phyloP scores from a whole-genome alignment of 2,329 filamentous ascomycete species.

The Annulohypoxylon truncatum region DNA sequence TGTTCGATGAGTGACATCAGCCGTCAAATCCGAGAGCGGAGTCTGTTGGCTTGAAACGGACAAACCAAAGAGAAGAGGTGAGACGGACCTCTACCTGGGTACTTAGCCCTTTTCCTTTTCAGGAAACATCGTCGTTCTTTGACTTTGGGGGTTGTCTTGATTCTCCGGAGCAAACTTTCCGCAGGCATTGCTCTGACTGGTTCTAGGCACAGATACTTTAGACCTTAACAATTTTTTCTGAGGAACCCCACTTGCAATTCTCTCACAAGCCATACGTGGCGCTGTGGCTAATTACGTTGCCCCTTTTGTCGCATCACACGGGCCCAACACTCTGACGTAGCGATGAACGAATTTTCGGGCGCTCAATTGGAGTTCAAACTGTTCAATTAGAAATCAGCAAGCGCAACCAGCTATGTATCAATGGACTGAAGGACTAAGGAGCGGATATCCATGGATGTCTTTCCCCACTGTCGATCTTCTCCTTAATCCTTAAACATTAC shows the following conservation, averaged over 20 bases:
- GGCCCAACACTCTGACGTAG: constrained; percentile 9
- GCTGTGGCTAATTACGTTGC: constrained; percentile 14
- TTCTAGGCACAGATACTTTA: constrained; percentile 30
- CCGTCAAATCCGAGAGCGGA: constrained; percentile 26
- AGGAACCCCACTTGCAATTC: background rate
- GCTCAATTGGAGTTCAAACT: background rate
- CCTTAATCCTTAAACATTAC: constrained; percentile 7
- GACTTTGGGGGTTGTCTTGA: constrained; percentile 10
- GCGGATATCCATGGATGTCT: background rate
- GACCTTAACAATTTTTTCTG: constrained; percentile 42
- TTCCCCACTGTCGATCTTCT: constrained; percentile 34
- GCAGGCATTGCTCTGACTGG: background rate
- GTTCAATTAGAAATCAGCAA: background rate
- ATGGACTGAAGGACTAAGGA: background rate
- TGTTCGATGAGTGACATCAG: constrained; percentile 37
- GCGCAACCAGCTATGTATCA: background rate
- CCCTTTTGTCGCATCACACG: background rate
- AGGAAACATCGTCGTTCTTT: constrained; percentile 14
- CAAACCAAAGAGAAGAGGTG: constrained; percentile 23
- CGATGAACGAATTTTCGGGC: constrained; percentile 17
- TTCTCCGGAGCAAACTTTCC: constrained; percentile 38
- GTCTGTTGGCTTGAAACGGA: constrained; percentile 29
- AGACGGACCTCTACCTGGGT: constrained; percentile 5
- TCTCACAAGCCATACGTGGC: constrained; percentile 13
- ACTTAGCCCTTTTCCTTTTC: constrained; percentile 19